Conservation (phyloP, 371 early-diverging fungal genomes). For the Encephalitozoon romaleae region DNA sequence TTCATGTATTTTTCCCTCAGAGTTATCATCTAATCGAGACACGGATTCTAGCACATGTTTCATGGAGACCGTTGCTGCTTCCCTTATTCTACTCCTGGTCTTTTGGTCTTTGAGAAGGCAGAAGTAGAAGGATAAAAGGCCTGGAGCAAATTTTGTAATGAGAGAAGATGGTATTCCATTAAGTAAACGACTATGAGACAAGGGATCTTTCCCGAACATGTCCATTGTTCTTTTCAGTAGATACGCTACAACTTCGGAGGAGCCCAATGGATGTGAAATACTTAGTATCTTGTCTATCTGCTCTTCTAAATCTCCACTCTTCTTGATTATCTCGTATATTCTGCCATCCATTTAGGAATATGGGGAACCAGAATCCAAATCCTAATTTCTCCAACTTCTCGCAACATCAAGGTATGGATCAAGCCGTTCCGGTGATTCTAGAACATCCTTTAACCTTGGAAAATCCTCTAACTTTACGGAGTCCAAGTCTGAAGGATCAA, state of each 20-base stretch:
- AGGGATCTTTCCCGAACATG: not conserved
- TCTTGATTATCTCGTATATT: not conserved
- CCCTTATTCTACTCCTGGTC: not conserved
- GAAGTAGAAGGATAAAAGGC: not conserved
- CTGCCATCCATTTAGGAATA: not conserved
- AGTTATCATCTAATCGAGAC: not conserved
- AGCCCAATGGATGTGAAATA: not conserved
- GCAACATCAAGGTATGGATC: not conserved
- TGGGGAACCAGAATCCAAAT: not conserved
- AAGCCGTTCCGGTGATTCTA: not conserved
- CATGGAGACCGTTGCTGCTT: not conserved
- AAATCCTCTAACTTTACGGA: not conserved
- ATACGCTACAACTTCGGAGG: not conserved
- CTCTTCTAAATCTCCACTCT: not conserved
- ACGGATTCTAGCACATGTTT: not conserved
- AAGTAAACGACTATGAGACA: not conserved
- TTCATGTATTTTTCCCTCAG: not conserved
- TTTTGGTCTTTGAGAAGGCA: not conserved
- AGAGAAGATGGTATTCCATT: not conserved
- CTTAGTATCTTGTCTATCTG: not conserved
- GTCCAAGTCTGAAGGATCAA: slow-evolving; percentile 60
- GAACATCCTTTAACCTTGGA: not conserved
- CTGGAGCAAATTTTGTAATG: not conserved
- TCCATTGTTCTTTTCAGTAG: not conserved
- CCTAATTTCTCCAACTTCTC: not conserved